phyloP scores from a whole-genome alignment of 768 basidiomycete genomes.

The Agaricus sinodeliciosus region DNA sequence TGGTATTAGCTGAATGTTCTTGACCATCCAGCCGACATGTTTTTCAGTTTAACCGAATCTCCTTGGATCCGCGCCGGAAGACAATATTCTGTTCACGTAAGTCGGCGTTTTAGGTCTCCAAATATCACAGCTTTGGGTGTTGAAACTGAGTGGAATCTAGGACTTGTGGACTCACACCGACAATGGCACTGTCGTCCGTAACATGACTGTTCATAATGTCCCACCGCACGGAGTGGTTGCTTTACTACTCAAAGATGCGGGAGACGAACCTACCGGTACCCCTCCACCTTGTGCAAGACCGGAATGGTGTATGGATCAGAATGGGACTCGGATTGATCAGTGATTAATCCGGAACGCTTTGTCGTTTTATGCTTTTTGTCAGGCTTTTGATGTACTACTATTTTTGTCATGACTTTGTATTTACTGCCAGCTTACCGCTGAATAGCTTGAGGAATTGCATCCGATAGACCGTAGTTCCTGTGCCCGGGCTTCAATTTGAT shows the following conservation, averaged over 20 bases:
- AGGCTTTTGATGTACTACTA: too few species aligned
- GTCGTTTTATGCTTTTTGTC: too few species aligned
- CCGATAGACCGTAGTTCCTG: too few species aligned
- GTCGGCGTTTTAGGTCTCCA: slow-evolving; percentile 15
- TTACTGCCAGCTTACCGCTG: too few species aligned
- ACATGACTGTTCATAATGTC: slow-evolving; percentile 46
- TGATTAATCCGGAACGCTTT: too few species aligned
- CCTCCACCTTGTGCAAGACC: slow-evolving; percentile 50
- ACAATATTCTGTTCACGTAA: slow-evolving; percentile 57
- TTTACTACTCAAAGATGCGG: slow-evolving; percentile 56
- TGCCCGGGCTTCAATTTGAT: too few species aligned
- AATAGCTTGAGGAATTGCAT: too few species aligned
- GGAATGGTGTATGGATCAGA: slow-evolving; percentile 53
- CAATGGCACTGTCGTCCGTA: slow-evolving; percentile 62
- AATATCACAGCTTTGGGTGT: not conserved
- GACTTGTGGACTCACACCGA: slow-evolving; percentile 71
- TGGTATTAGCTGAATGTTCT: slow-evolving; percentile 47
- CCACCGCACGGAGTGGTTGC: slow-evolving; percentile 68
- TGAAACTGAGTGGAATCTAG: slow-evolving; percentile 21
- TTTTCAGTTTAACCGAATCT: slow-evolving; percentile 59
- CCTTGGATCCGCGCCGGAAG: slow-evolving; percentile 66
- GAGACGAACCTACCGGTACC: slow-evolving; percentile 54
- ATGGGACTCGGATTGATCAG: slow-evolving; percentile 38
- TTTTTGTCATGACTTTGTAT: too few species aligned
- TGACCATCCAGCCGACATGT: slow-evolving; percentile 48